Conservation (phyloP, 495 filamentous ascomycete species). For the Aspergillus affinis region DNA sequence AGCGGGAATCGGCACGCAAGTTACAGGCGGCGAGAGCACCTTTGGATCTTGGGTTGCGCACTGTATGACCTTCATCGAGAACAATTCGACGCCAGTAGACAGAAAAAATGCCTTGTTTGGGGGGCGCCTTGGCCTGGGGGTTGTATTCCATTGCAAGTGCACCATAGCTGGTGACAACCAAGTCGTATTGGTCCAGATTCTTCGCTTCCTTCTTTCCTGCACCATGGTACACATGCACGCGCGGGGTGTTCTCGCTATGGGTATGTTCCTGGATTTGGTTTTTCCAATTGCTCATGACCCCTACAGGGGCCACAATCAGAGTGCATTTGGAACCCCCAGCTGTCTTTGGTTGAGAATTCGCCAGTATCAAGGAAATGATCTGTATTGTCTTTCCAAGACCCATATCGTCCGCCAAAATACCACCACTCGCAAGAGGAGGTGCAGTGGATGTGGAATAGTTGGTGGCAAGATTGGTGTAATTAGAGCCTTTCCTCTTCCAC, state of each 20-base stretch:
- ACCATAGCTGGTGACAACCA: conserved; percentile 86
- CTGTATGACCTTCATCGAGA: conserved; percentile 84
- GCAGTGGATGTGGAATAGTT: conserved; percentile 58
- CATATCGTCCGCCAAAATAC: conserved; percentile 93
- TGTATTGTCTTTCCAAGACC: conserved; percentile 92
- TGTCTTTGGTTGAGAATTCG: conserved; percentile 48
- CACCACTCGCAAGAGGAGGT: conserved; percentile 72
- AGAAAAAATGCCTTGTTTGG: conserved; percentile 55
- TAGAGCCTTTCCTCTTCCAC: conserved; percentile 62
- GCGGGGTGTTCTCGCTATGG: conserved; percentile 54
- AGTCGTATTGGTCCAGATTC: conserved; percentile 60
- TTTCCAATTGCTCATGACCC: conserved; percentile 92
- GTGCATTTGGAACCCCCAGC: conserved; percentile 53
- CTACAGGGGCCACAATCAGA: conserved; percentile 79
- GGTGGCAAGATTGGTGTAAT: conserved; percentile 75
- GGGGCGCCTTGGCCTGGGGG: conserved; percentile 29
- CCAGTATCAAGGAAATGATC: conserved; percentile 76
- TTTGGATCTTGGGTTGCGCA: conserved; percentile 76
- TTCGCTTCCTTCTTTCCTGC: conserved; percentile 52
- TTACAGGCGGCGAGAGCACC: conserved; percentile 64
- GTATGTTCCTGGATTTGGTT: conserved; percentile 79
- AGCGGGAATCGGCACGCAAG: conserved; percentile 70
- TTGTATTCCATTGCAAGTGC: conserved; percentile 47
- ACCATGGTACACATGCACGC: conserved; percentile 76
- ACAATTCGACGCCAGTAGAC: conserved; percentile 79